Conservation (phyloP, 176 grass and related monocot species). For the Hsuehochloa calcarea region DNA sequence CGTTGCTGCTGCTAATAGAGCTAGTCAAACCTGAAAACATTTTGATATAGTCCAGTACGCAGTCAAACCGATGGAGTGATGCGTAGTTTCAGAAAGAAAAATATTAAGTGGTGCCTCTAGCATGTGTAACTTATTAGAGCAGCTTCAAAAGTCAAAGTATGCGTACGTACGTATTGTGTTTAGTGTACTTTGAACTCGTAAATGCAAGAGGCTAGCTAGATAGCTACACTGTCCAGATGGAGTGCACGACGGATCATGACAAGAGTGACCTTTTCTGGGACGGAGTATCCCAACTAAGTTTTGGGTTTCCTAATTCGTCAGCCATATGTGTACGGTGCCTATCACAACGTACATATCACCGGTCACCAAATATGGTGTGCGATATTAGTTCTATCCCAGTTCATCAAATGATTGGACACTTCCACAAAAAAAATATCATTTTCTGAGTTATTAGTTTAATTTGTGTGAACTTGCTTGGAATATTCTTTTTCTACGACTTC, state of each 20-base stretch:
- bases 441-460: neutral
- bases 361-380: neutral
- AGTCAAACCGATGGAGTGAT: neutral
- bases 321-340: neutral
- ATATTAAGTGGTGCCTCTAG: neutral
- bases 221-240: neutral
- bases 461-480: conserved; percentile 31
- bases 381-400: neutral
- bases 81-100: neutral
- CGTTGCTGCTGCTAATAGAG: neutral
- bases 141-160: conserved; percentile 38
- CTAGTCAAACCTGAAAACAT: neutral
- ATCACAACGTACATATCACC: neutral
- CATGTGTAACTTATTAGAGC: neutral
- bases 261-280: conserved; percentile 47
- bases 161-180: conserved; percentile 48
- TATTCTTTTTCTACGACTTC: conserved; percentile 24
- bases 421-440: neutral
- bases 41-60: neutral
- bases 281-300: neutral
- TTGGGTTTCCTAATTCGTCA: conserved; percentile 4
- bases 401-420: conserved; percentile 5
- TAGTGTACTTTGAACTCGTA: conserved; percentile 45
- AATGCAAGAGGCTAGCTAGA: neutral
- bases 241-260: conserved; percentile 53